Evolutionary conservation across 225 moss, liverwort and hornwort species (phyloP).

Genomic region (Polytrichum commune): DNA sequence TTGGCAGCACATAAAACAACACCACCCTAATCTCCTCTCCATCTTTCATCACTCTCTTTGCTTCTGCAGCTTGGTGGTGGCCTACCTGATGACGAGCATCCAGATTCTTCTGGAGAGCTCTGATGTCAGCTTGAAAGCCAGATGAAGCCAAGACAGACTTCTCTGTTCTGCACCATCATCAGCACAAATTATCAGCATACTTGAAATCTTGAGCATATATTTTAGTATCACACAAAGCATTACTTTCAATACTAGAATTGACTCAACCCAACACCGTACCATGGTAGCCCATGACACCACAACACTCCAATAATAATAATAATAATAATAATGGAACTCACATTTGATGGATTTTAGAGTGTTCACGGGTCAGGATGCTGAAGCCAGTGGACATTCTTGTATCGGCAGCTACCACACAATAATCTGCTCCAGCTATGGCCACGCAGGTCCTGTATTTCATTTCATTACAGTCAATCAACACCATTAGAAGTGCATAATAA

Average conservation of each 20-base stretch:
- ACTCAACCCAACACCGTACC: background rate
- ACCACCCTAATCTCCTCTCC: too few relatives aligned
- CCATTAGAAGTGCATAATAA: background rate
- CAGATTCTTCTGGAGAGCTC: slow-evolving; percentile 83
- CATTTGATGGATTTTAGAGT: slow-evolving; percentile 86
- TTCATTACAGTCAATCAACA: background rate
- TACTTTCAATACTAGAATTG: background rate
- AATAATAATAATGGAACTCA: slow-evolving; percentile 15
- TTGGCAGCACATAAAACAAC: too few relatives aligned
- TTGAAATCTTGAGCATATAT: background rate
- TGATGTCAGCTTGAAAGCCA: slow-evolving; percentile 89
- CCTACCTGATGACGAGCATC: slow-evolving; percentile 83
- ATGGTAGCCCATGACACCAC: too few relatives aligned
- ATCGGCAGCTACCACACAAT: slow-evolving; percentile 94
- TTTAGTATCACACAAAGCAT: background rate
- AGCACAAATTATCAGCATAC: background rate
- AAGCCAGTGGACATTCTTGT: slow-evolving; percentile 97
- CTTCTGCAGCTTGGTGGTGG: background rate
- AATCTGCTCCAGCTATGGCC: slow-evolving; percentile 88
- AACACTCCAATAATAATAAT: too few relatives aligned
- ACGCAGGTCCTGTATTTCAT: slow-evolving; percentile 68
- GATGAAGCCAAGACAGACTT: slow-evolving; percentile 87
- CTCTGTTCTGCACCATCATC: slow-evolving; percentile 51
- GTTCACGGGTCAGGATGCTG: slow-evolving; percentile 80
- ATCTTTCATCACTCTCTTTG: too few relatives aligned